Percentiles rank a stretch among this genome's conserved stretches.
phyloP scores from a whole-genome alignment of 2,329 filamentous ascomycete genomes.

The Chaetomiaceae sp. region DNA sequence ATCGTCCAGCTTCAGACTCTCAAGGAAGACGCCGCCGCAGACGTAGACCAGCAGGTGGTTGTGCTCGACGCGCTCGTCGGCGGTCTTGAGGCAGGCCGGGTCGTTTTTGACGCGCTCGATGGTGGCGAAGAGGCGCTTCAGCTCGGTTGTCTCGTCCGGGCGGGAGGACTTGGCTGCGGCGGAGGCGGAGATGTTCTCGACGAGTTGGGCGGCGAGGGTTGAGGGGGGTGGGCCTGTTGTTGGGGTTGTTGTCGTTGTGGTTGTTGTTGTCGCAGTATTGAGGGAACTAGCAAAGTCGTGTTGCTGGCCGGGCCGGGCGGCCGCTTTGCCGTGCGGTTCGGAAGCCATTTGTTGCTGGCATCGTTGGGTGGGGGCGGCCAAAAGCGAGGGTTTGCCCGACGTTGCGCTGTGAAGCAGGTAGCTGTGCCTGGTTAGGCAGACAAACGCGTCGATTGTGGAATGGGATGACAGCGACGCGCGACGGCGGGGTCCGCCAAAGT shows the following conservation, averaged over 20 bases:
- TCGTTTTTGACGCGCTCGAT: conserved; percentile 52
- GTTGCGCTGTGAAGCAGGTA: background rate
- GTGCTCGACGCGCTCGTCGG: conserved; percentile 64
- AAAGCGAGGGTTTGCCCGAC: background rate
- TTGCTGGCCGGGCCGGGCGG: conserved; percentile 8
- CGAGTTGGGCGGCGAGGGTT: conserved; percentile 81
- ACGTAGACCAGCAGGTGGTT: conserved; percentile 85
- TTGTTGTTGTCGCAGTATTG: conserved; percentile 11
- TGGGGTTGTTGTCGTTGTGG: background rate
- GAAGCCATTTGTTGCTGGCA: conserved; percentile 24
- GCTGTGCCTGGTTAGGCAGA: background rate
- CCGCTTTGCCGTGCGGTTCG: conserved; percentile 19
- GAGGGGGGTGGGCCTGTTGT: conserved; percentile 55
- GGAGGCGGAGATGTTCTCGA: conserved; percentile 69
- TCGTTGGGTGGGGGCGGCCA: conserved; percentile 5
- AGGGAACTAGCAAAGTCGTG: conserved; percentile 14
- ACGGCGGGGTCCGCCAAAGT: background rate
- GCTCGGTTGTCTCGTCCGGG: conserved; percentile 64
- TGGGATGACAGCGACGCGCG: conserved; percentile 3
- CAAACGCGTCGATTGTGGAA: background rate
- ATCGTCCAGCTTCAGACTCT: conserved; percentile 62
- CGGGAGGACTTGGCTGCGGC: conserved; percentile 45
- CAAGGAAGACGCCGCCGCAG: conserved; percentile 72
- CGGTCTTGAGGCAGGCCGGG: conserved; percentile 51
- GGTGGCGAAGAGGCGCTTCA: conserved; percentile 62